Evolutionary conservation across 2,329 filamentous ascomycete genomes (phyloP).

Genomic region (Purpureocillium takamizusanense): DNA sequence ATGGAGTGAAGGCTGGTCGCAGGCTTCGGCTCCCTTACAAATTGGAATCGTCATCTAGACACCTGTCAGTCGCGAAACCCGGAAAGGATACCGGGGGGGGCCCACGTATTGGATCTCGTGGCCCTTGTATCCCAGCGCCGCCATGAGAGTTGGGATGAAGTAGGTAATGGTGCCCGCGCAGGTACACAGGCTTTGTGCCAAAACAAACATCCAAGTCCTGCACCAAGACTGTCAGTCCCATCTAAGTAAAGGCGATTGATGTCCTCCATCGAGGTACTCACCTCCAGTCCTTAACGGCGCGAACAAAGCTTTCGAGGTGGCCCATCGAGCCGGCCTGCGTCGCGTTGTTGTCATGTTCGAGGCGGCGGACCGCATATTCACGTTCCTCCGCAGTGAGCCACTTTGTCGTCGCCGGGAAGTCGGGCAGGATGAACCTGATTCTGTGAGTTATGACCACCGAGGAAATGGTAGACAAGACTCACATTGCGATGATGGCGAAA

Average conservation of each 20-base stretch:
- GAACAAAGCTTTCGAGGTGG: conserved; percentile 2
- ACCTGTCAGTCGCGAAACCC: not conserved
- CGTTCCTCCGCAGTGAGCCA: conserved; percentile 12
- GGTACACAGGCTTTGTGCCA: conserved; percentile 3
- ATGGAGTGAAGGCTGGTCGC: too few species aligned
- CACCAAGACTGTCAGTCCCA: too few species aligned
- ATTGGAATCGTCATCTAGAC: conserved; percentile 5
- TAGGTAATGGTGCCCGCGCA: conserved; percentile 6
- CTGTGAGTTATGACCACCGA: not conserved
- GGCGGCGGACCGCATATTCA: conserved; percentile 8
- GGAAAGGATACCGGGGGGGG: not conserved
- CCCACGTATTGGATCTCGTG: conserved; percentile 5
- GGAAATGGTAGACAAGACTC: not conserved
- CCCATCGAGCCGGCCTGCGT: not conserved
- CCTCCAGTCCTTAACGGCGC: conserved; percentile 3
- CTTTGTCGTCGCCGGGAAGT: conserved; percentile 12
- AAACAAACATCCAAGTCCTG: conserved; percentile 4
- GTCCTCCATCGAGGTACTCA: not conserved
- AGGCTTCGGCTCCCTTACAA: not conserved
- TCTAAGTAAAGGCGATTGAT: too few species aligned
- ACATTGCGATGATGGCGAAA: conserved; percentile 3
- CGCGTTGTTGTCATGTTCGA: conserved; percentile 1
- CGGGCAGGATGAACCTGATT: conserved; percentile 10
- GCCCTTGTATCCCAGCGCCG: conserved; percentile 2
- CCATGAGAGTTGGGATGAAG: conserved; percentile 5